Evolutionary conservation across 306 rosid species (phyloP).

Genomic region (Amphicarpaea edgeworthii): DNA sequence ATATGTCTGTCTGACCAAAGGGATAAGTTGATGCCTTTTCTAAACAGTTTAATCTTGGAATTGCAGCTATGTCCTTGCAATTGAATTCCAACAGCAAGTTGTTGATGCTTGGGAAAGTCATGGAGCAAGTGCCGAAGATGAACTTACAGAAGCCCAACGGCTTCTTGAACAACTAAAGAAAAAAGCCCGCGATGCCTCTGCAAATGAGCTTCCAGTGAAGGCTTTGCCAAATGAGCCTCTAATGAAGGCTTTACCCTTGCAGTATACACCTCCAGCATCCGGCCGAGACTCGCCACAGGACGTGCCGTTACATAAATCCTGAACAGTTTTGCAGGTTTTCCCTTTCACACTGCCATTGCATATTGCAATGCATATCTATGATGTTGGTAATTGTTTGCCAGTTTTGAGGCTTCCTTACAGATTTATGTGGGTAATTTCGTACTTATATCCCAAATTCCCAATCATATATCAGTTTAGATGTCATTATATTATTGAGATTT

Average conservation of each 20-base stretch:
- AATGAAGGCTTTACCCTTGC: conserved; percentile 70
- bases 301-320: conserved; percentile 39
- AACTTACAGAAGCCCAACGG: conserved; percentile 73
- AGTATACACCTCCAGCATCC: conserved; percentile 53
- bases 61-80: conserved; percentile 80
- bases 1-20: not conserved
- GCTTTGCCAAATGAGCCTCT: conserved; percentile 45
- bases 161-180: conserved; percentile 70
- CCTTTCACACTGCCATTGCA: conserved; percentile 30
- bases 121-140: conserved; percentile 79
- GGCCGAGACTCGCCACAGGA: conserved; percentile 46
- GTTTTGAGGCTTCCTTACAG: conserved; percentile 36
- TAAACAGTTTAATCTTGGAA: conserved; percentile 38
- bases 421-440: conserved; percentile 27
- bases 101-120: conserved; percentile 94
- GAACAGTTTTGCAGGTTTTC: conserved; percentile 22
- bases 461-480: conserved; percentile 5
- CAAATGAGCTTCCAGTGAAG: conserved; percentile 53
- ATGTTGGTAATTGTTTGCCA: conserved; percentile 33
- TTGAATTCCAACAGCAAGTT: conserved; percentile 85
- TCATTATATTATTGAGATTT: conserved; percentile 12
- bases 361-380: conserved; percentile 22
- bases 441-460: not conserved
- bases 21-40: not conserved
- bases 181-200: conserved; percentile 61